Conservation (phyloP, 1,284 basidiomycete genomes). For the Naganishia cerealis region DNA sequence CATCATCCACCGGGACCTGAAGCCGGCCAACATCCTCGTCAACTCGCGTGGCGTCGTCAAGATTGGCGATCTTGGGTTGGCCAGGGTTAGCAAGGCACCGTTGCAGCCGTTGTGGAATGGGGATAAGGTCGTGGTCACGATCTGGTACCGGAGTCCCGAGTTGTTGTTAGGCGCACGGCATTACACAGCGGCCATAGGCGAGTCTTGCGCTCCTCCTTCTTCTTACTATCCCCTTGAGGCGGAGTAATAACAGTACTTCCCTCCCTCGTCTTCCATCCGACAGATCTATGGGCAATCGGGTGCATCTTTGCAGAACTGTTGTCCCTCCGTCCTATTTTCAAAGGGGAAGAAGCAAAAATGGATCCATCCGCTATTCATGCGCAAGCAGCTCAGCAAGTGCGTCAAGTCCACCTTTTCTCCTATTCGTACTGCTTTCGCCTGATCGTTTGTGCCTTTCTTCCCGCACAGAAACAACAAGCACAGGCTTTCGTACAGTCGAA, state of each 20-base stretch:
- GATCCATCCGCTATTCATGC: conserved; percentile 55
- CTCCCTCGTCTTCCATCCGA: not conserved
- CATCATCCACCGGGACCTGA: conserved; percentile 85
- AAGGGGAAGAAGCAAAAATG: conserved; percentile 96
- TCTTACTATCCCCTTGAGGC: too few species aligned
- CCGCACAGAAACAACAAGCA: conserved; percentile 40
- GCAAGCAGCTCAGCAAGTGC: conserved; percentile 27
- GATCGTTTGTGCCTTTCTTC: not conserved
- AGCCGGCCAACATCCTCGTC: conserved; percentile 98
- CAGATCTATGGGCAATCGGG: conserved; percentile 90
- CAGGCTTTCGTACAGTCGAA: conserved; percentile 11
- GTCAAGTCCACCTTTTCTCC: not conserved
- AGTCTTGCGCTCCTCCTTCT: conserved; percentile 36
- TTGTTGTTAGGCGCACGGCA: conserved; percentile 92
- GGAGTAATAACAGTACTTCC: not conserved
- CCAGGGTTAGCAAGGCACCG: conserved; percentile 80
- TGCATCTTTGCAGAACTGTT: conserved; percentile 96
- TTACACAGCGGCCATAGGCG: conserved; percentile 84
- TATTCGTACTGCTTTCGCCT: not conserved
- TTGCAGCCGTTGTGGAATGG: conserved; percentile 74
- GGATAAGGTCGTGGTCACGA: conserved; percentile 97
- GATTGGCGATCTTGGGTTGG: conserved; percentile 94
- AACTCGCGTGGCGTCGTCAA: conserved; percentile 87
- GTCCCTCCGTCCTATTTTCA: conserved; percentile 92
- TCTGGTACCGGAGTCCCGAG: conserved; percentile 98